phyloP scores from a whole-genome alignment of 257 asterid genomes.

The Thymus mandschuricus region DNA sequence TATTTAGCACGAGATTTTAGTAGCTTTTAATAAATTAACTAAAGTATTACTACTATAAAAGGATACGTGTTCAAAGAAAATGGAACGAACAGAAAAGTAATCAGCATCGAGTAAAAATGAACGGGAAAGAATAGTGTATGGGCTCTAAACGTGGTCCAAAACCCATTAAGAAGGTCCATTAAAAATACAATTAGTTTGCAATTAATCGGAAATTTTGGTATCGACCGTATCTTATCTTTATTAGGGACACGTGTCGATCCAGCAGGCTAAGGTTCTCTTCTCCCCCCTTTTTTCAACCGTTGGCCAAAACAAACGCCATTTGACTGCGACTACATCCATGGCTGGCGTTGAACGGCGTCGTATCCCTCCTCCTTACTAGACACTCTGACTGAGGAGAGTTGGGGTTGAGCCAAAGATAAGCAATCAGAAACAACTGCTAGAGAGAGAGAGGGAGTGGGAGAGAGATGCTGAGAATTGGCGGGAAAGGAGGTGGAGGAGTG shows the following conservation, averaged over 20 bases:
- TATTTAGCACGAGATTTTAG: no score
- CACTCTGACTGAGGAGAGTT: conserved; percentile 17
- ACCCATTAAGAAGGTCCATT: no score
- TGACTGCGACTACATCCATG: neutral
- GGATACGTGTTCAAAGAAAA: no score
- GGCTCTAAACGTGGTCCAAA: no score
- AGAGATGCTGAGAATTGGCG: conserved; percentile 63
- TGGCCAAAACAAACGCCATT: conserved; percentile 2
- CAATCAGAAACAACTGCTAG: neutral
- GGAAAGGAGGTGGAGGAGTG: conserved; percentile 70
- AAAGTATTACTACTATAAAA: no score
- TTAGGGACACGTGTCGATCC: conserved; percentile 42
- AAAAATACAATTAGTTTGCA: no score
- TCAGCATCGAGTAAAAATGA: no score
- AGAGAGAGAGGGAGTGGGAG: conserved; percentile 29
- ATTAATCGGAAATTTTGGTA: neutral
- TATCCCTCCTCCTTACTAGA: conserved; percentile 2
- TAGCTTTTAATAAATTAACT: no score
- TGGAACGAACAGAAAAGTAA: no score
- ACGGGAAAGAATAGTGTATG: no score
- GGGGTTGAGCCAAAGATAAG: neutral
- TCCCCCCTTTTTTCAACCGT: conserved; percentile 14
- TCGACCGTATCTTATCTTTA: conserved; percentile 29
- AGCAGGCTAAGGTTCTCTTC: neutral
- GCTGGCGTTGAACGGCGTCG: conserved; percentile 30